Percentiles rank a stretch among this genome's conserved stretches.
phyloP scores from a whole-genome alignment of 148 eudicot species.

The Pouteria glomerata region DNA sequence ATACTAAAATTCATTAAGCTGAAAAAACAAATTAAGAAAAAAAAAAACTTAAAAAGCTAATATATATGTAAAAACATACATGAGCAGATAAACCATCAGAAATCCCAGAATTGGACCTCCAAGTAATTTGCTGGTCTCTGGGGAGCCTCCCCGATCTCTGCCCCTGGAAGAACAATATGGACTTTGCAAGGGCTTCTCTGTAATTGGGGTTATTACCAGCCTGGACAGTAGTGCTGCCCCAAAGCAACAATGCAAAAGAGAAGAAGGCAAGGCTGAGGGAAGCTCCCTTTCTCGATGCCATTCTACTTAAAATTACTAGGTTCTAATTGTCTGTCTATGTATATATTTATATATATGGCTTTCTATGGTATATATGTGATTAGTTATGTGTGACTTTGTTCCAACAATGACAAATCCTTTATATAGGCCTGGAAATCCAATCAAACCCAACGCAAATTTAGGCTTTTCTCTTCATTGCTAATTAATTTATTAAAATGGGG shows the following conservation, averaged over 20 bases:
- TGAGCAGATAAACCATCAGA: slow-evolving; percentile 56
- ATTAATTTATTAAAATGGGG: background rate
- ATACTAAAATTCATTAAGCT: too few species aligned
- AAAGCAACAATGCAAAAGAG: slow-evolving; percentile 11
- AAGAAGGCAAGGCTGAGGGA: slow-evolving; percentile 11
- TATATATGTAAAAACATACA: too few species aligned
- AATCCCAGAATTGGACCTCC: slow-evolving; percentile 66
- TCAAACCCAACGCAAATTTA: slow-evolving; percentile 19
- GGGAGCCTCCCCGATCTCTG: slow-evolving; percentile 81
- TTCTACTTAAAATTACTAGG: background rate
- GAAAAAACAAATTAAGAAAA: background rate
- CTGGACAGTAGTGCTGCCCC: slow-evolving; percentile 16
- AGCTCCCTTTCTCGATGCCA: slow-evolving; percentile 17
- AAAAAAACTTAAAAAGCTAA: background rate
- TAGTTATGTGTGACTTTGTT: background rate
- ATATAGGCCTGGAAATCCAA: slow-evolving; percentile 9
- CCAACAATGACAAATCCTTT: slow-evolving; percentile 4
- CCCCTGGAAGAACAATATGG: slow-evolving; percentile 81
- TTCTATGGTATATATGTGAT: too few species aligned
- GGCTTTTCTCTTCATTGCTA: slow-evolving; percentile 18
- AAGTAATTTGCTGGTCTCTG: slow-evolving; percentile 34
- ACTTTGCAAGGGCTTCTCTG: slow-evolving; percentile 73
- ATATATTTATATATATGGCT: too few species aligned
- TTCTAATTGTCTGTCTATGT: too few species aligned
- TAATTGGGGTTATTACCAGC: slow-evolving; percentile 55